These are phyloP conservation scores for Trifolium fragiferum DNA, from an alignment of 306 rosid species.

Conservation along the genomic window DNA sequence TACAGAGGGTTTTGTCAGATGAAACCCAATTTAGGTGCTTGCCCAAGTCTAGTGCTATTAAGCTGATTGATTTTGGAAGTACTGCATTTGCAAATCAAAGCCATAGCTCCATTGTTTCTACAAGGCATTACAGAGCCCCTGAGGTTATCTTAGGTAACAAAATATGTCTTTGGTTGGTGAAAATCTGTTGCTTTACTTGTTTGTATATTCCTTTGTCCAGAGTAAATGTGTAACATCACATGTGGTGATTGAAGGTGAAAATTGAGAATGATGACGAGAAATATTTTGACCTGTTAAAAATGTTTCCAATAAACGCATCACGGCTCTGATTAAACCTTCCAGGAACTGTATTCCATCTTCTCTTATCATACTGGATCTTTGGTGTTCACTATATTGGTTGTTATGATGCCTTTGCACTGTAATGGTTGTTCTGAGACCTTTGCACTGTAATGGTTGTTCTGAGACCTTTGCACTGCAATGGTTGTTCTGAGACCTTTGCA, in stretches of 20 bases:
- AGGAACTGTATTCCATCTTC: not conserved
- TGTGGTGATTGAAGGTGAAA: slow-evolving; percentile 24
- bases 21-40: slow-evolving; percentile 84
- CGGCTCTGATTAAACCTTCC: slow-evolving; percentile 16
- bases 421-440: slow-evolving; percentile 1
- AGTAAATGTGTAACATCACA: slow-evolving; percentile 31
- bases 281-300: slow-evolving; percentile 13
- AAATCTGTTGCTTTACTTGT: slow-evolving; percentile 44
- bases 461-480: slow-evolving; percentile 10
- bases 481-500: not conserved
- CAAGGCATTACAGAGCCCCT: slow-evolving; percentile 99
- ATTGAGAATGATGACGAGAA: slow-evolving; percentile 11
- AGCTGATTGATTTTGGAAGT: slow-evolving; percentile 99
- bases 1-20: slow-evolving; percentile 88
- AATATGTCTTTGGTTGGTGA: slow-evolving; percentile 55
- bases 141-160: slow-evolving; percentile 92
- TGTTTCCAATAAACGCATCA: slow-evolving; percentile 2
- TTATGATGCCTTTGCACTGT: not conserved
- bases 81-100: slow-evolving; percentile 84
- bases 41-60: slow-evolving; percentile 99
- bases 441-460: not conserved
- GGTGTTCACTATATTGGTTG: slow-evolving; percentile 14
- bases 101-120: slow-evolving; percentile 94
- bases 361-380: slow-evolving; percentile 27
- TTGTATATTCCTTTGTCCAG: slow-evolving; percentile 39